Base-by-base conservation (phyloP, 108 stramenopile species). In the Cyclotella choctawhatcheeana region DNA sequence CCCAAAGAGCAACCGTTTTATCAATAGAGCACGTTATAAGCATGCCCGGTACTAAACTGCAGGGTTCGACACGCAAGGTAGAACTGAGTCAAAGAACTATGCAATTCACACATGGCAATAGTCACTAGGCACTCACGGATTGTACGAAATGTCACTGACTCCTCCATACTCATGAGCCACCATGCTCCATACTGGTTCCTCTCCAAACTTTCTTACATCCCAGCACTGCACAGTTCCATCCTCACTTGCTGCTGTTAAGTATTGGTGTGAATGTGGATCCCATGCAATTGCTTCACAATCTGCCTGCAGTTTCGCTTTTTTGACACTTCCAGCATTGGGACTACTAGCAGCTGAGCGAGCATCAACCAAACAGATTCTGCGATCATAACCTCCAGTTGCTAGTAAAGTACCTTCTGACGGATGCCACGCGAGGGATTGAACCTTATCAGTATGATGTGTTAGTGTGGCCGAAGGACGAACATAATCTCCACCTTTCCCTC, bases 381-480 rank as follows among this genome's bases (percentile, higher is more conserved):
- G 72, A 84, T 99, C 98, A 75, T 89, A 96, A 32, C 90, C 87
- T 17, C 94, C 98, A 8, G 97, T 93, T 2, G 95, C 96, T 4
- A 99, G 79, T 0, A 97, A 64, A n/a, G 93, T 93, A 3, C 94
- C 94, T 67, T 97, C 98, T 18, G 82, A 64, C 17, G 96, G 95
- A 85, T 97, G 96, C 96, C 96, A 99, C 40, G 84, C 64, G 44
- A 99, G 89, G 7, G 91, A 89, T 74, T 97, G 94, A 44, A 99
- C 98, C 86, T 99, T 99, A 76, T 93, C 97, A 26, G 62, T 81
- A 76, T 99, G 99, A 77, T 99, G 98, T 20, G 84, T 88, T 58
- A 96, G 87, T 16, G 98, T 97, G 7, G 84, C 78, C 21, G 94
- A 89, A 13, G 82, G 73, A 12, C 60, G 60, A 54, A 82, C 67